phyloP scores from a whole-genome alignment of 257 asterid species.

The Parsonsia alboflavescens region DNA sequence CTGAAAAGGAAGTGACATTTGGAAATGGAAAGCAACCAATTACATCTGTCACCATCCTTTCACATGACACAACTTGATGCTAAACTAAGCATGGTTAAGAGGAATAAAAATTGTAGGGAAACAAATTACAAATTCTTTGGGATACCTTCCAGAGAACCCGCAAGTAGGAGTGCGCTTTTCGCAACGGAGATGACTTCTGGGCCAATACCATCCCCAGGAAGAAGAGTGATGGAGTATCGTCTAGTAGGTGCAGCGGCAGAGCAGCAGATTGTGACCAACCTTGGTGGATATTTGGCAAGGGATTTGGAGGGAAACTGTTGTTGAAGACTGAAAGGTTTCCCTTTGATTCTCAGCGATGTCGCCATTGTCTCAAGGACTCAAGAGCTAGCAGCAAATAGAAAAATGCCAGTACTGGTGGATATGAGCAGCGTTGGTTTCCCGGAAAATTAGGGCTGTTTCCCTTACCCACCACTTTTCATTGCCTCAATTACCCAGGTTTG shows the following conservation, averaged over 20 bases:
- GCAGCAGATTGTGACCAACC: constrained; percentile 49
- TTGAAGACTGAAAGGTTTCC: constrained; percentile 27
- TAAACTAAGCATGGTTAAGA: background rate
- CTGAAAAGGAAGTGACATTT: no score
- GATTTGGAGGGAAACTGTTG: constrained; percentile 28
- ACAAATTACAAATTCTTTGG: no score
- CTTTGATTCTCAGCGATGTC: constrained; percentile 48
- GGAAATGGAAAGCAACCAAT: background rate
- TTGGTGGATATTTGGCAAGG: constrained; percentile 26
- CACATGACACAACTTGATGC: background rate
- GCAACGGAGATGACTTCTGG: constrained; percentile 91
- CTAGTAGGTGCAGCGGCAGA: constrained; percentile 46
- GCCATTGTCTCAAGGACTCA: constrained; percentile 40
- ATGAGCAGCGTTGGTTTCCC: background rate
- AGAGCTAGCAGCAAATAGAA: background rate
- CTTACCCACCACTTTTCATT: no score
- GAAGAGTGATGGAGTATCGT: constrained; percentile 72
- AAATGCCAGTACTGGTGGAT: background rate
- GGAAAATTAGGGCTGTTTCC: no score
- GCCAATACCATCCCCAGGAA: constrained; percentile 96
- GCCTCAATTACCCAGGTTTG: no score
- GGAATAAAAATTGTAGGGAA: background rate
- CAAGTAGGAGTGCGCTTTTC: constrained; percentile 57
- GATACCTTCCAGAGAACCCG: constrained; percentile 70
- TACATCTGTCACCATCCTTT: background rate